Evolutionary conservation across 1,139 yeast genomes (phyloP).

Genomic region (Diutina sp.): DNA sequence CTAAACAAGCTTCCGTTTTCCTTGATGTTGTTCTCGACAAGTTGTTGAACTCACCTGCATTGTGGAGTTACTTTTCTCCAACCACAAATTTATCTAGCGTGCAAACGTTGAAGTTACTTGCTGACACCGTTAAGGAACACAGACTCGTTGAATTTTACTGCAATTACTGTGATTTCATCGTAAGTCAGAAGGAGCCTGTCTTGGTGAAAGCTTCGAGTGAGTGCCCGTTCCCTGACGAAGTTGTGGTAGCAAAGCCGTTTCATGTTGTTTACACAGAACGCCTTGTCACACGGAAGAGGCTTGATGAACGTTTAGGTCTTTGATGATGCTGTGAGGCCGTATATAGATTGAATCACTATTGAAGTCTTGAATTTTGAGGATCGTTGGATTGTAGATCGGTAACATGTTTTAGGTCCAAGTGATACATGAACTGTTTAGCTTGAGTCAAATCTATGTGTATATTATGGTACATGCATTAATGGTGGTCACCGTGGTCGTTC

Average conservation of each 20-base stretch:
- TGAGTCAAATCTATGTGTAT: neutral
- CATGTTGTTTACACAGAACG: neutral
- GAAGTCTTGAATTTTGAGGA: no score
- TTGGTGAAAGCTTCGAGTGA: neutral
- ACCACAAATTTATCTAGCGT: neutral
- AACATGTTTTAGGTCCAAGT: no score
- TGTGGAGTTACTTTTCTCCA: neutral
- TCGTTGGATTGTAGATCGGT: no score
- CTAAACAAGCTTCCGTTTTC: neutral
- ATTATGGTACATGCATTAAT: neutral
- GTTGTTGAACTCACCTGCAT: neutral
- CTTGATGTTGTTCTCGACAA: neutral
- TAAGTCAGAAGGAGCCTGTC: neutral
- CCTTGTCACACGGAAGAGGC: neutral
- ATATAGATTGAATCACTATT: no score
- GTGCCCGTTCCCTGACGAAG: neutral
- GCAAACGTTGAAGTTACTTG: neutral
- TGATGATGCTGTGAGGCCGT: neutral
- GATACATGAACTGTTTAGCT: neutral
- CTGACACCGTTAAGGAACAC: neutral
- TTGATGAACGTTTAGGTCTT: neutral
- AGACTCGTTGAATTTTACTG: neutral
- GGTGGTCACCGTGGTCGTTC: slow-evolving; percentile 8
- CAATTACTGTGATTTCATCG: neutral
- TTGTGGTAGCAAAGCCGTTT: neutral